These are phyloP conservation scores for Solanum neorickii DNA, from an alignment of 257 asterid genomes.

Conservation along the genomic window DNA sequence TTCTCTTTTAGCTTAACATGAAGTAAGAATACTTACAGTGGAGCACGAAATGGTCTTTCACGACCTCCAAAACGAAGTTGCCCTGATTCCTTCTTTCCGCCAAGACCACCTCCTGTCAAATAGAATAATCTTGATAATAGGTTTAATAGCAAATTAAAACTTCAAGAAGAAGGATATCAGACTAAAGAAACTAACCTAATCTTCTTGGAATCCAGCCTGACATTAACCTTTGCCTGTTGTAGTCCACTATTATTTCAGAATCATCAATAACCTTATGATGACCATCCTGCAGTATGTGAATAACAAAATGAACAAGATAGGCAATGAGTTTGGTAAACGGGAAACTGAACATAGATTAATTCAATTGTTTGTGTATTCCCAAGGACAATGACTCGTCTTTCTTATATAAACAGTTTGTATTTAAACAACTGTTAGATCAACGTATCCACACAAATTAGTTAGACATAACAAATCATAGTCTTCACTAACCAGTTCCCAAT, in stretches of 20 bases:
- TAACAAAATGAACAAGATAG: background rate
- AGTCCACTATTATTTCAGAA: conserved; percentile 88
- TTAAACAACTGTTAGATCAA: background rate
- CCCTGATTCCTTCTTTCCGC: conserved; percentile 96
- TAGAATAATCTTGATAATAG: background rate
- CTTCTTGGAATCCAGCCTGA: conserved; percentile 99
- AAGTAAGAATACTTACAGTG: background rate
- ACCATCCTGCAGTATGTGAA: conserved; percentile 47
- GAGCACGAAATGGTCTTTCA: conserved; percentile 40
- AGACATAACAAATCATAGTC: background rate
- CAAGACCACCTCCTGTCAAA: conserved; percentile 85
- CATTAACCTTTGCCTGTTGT: conserved; percentile 90
- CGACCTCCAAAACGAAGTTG: conserved; percentile 98
- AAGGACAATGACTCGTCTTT: background rate
- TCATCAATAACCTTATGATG: conserved; percentile 71
- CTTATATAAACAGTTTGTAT: background rate
- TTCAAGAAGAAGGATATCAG: background rate
- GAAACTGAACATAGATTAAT: background rate
- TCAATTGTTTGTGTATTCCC: background rate
- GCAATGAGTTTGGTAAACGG: background rate
- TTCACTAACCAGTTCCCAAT: background rate
- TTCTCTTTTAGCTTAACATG: background rate
- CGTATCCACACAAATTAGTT: background rate
- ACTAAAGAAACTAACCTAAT: conserved; percentile 38
- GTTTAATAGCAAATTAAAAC: background rate